phyloP scores from a whole-genome alignment of 1,139 yeast genomes.

The Kurtzmaniella quercitrusa region DNA sequence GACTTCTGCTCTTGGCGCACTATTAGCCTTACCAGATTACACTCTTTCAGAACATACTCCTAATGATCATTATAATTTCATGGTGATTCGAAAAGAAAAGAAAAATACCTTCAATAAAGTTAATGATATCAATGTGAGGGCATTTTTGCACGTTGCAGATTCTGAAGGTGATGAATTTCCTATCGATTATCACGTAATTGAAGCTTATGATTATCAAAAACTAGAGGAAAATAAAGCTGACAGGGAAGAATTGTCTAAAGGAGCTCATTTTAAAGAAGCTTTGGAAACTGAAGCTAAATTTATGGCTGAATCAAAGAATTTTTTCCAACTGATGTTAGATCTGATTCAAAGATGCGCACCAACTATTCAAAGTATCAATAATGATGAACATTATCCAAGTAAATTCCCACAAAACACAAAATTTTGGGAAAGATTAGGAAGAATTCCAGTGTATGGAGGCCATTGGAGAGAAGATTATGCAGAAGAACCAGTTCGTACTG shows the following conservation, averaged over 20 bases:
- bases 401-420: slow-evolving; percentile 13
- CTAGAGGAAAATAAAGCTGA: neutral
- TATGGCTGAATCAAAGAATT: slow-evolving; percentile 12
- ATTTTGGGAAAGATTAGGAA: slow-evolving; percentile 14
- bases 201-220: slow-evolving; percentile 19
- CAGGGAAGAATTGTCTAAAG: neutral
- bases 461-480: slow-evolving; percentile 30
- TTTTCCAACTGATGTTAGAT: slow-evolving; percentile 16
- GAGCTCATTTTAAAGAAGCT: slow-evolving; percentile 12
- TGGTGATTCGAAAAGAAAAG: neutral
- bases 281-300: slow-evolving; percentile 17
- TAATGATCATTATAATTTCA: neutral
- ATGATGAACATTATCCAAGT: slow-evolving; percentile 25
- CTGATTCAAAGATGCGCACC: slow-evolving; percentile 21
- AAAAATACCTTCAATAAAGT: neutral
- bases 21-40: neutral
- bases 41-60: neutral
- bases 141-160: neutral
- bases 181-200: slow-evolving; percentile 12
- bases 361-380: slow-evolving; percentile 17
- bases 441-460: slow-evolving; percentile 30
- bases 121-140: neutral
- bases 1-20: neutral
- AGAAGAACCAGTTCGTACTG: slow-evolving; percentile 26
- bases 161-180: neutral